Evolutionary conservation across 2,329 filamentous ascomycete genomes (phyloP), one percentile per base, ranked within the genome.

Genomic region (Claviceps lovelessii): DNA sequence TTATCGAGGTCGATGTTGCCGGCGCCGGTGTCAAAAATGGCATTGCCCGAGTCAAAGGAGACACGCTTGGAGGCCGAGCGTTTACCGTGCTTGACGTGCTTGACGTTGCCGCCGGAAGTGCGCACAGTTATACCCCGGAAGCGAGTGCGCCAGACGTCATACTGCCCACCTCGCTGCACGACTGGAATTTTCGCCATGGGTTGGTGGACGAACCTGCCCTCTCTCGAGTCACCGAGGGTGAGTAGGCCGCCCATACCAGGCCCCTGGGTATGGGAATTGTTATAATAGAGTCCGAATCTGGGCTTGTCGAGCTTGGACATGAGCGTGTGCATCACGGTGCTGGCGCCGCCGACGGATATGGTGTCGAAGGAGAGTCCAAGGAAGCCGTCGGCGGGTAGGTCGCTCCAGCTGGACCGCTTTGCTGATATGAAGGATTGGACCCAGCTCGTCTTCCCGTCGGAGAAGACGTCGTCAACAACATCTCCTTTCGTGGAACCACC

Each of bases 11-110:
- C 55, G 55, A 66, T 64, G 2, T 47, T n/a, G 1, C 61, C 62
- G 3, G 62, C 64, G 28, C 67, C 67, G 1, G 67, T 70, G 58
- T 69, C 68, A 42, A 69, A 69, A 35, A 70, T 61, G 19, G 60
- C 59, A 9, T 53, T 55, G 28, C 49, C 39, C 5, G 37, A 29
- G 49, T 33, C 49, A 23, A 56, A 49, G 3, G 50, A n/a, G 17
- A 41, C 23, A 8, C 55, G 10, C 19, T 55, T 55, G 2, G 56
- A 35, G 29, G 17, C 56, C 28, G 53, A 28, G 44, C 19, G 9
- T 19, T 11, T 11, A 19, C n/a, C 6, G n/a, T 19, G 19, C 17
- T 44, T 6, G 3, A 44, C 7, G 41, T 17, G 41, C 41, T 44
- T n/a, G 41, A 44, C n/a, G n/a, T 17, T n/a, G n/a, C 41, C 41